Evolutionary conservation across 306 rosid genomes (phyloP).

Genomic region (Vachellia collinsii): DNA sequence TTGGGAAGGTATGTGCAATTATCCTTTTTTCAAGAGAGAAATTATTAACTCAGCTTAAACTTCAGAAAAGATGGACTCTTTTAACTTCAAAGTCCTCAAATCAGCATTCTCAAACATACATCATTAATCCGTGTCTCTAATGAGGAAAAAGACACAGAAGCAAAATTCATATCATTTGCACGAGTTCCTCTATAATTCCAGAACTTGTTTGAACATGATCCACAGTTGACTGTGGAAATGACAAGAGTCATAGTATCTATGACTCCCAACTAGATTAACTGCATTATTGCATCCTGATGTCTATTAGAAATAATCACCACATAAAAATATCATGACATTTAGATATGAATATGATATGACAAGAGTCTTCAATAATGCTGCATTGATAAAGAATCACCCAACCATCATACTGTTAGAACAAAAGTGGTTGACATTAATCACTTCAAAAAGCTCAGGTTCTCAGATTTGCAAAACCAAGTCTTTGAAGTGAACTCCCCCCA

Average conservation of each 20-base stretch:
- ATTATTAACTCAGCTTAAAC: slow-evolving; percentile 3
- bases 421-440: neutral
- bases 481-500: no score
- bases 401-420: neutral
- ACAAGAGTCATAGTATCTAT: neutral
- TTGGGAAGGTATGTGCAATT: neutral
- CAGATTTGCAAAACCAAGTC: neutral
- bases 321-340: neutral
- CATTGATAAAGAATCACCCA: neutral
- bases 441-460: neutral
- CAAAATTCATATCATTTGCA: slow-evolving; percentile 2
- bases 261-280: neutral
- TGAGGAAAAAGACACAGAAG: slow-evolving; percentile 4
- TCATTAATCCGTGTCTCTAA: neutral
- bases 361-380: neutral
- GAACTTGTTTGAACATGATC: slow-evolving; percentile 2
- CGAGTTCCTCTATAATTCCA: neutral
- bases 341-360: neutral
- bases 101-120: slow-evolving; percentile 7
- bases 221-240: neutral
- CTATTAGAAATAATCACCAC: neutral
- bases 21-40: neutral
- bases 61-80: neutral
- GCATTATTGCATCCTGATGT: neutral
- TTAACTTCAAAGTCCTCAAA: slow-evolving; percentile 6